Percentiles rank a stretch among this genome's conserved stretches.
Conservation (phyloP, 345 rosid genomes). For the Eucalyptus marginata region DNA sequence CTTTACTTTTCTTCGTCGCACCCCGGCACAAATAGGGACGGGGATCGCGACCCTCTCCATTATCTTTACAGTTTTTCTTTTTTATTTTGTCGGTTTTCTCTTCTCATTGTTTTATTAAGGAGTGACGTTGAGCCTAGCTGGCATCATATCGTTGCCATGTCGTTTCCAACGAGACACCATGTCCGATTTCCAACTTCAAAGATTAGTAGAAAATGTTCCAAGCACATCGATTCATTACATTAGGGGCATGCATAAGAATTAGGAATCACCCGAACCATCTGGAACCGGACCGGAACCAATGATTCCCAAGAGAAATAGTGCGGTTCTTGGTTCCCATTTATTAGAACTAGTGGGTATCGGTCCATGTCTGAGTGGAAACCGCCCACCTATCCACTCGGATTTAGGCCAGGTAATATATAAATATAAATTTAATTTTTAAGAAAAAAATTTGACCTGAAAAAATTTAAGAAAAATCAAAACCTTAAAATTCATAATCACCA, state of each 20-base stretch:
- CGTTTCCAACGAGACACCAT: background rate
- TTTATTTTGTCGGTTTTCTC: background rate
- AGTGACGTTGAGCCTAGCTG: fast-evolving
- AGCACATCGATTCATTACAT: background rate
- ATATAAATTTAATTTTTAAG: too few relatives aligned
- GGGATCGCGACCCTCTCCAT: background rate
- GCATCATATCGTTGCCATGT: background rate
- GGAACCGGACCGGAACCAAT: fast-evolving
- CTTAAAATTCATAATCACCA: fast-evolving
- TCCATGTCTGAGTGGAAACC: too few relatives aligned
- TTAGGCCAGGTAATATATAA: too few relatives aligned
- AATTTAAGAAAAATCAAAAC: fast-evolving
- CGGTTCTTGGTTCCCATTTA: fast-evolving
- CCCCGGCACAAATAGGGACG: background rate
- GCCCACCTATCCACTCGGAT: fast-evolving
- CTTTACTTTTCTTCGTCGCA: background rate
- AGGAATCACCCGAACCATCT: fast-evolving
- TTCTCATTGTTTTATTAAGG: background rate
- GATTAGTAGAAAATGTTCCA: background rate
- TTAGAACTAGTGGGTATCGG: fast-evolving
- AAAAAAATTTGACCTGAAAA: too few relatives aligned
- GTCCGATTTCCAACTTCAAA: fast-evolving
- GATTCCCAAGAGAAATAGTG: too few relatives aligned
- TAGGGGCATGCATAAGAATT: fast-evolving
- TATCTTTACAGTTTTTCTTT: fast-evolving